These are phyloP conservation scores for Clarireedia paspali DNA, from an alignment of 2,329 filamentous ascomycete species.

Conservation along the genomic window DNA sequence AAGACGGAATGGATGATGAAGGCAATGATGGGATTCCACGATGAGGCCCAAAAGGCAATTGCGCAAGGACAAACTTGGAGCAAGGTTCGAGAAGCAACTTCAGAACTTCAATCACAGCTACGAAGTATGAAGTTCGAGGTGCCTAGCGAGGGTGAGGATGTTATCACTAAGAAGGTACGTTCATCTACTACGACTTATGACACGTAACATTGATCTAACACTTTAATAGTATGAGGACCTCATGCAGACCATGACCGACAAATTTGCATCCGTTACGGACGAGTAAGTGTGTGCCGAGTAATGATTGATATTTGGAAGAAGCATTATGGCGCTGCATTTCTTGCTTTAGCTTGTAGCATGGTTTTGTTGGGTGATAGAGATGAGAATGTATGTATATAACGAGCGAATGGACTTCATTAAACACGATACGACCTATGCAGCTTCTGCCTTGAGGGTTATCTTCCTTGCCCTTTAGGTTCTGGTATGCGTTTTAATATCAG, in stretches of 20 bases:
- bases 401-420: conserved; percentile 2
- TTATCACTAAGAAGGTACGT: conserved; percentile 73
- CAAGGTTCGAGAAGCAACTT: conserved; percentile 86
- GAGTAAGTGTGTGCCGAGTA: conserved; percentile 50
- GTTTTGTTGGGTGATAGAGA: conserved; percentile 18
- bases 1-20: conserved; percentile 99
- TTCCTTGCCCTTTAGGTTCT: no score
- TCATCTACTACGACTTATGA: conserved; percentile 1
- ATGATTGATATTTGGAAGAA: conserved; percentile 1
- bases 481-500: no score
- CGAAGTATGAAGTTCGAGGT: conserved; percentile 96
- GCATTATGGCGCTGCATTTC: conserved; percentile 16
- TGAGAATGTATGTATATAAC: conserved; percentile 24
- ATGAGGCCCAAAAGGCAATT: conserved; percentile 93
- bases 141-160: conserved; percentile 75
- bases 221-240: conserved; percentile 74
- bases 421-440: not conserved
- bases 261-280: conserved; percentile 92
- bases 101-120: conserved; percentile 76
- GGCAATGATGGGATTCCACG: conserved; percentile 95
- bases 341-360: conserved; percentile 15
- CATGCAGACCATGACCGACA: conserved; percentile 87
- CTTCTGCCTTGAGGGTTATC: no score
- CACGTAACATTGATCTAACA: conserved; percentile 10
- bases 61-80: conserved; percentile 84